These are phyloP conservation scores for Boletus fagicola DNA, from an alignment of 768 basidiomycete genomes.

Conservation along the genomic window DNA sequence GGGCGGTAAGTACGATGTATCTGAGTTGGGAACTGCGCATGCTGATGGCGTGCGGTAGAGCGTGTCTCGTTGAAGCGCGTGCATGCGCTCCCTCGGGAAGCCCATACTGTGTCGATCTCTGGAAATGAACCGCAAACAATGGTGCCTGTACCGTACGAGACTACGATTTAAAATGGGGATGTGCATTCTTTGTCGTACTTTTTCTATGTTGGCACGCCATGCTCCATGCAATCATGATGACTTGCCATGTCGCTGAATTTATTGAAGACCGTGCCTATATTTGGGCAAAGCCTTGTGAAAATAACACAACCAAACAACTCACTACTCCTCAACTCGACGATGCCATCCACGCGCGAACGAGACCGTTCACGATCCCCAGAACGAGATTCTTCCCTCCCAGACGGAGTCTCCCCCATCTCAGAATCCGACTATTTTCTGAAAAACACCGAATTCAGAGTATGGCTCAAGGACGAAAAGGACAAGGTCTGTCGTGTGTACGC, in stretches of 20 bases:
- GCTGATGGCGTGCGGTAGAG: constrained; percentile 42
- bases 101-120: constrained; percentile 66
- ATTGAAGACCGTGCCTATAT: no score
- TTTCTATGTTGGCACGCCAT: constrained; percentile 22
- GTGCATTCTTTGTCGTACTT: constrained; percentile 8
- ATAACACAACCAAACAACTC: constrained; percentile 12
- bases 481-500: constrained; percentile 40
- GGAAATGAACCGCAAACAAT: constrained; percentile 92
- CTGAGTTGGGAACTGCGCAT: neutral
- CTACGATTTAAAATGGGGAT: constrained; percentile 69
- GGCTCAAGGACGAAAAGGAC: constrained; percentile 72
- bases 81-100: constrained; percentile 77
- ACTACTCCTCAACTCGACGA: no score
- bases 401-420: constrained; percentile 57
- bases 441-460: constrained; percentile 63
- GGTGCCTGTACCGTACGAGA: constrained; percentile 91
- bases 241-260: neutral
- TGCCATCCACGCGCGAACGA: constrained; percentile 3
- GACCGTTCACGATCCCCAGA: constrained; percentile 45
- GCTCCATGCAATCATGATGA: constrained; percentile 27
- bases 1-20: no score
- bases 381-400: constrained; percentile 45
- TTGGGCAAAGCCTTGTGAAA: neutral
- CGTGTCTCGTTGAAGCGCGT: constrained; percentile 82
- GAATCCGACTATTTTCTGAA: constrained; percentile 36